Percentiles rank a stretch among this genome's conserved stretches.
Evolutionary conservation across 2,329 filamentous ascomycete species (phyloP).

Genomic region (Verticillium longisporum): DNA sequence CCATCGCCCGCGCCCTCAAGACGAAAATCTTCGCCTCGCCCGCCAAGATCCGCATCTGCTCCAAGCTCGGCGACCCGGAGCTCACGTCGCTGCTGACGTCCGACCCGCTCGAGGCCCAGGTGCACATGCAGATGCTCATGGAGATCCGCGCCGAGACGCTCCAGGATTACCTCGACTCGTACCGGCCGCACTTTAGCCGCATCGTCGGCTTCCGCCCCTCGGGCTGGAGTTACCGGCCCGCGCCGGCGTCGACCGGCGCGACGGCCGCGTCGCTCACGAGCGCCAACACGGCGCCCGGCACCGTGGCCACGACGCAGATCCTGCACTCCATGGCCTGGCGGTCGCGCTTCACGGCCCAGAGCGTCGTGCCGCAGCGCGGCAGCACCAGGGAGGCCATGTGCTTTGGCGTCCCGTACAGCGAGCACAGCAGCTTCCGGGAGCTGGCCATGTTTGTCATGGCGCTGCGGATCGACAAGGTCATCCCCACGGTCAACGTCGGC

Average conservation of each 20-base stretch:
- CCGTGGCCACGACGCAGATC: constrained; percentile 41
- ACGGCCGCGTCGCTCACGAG: constrained; percentile 41
- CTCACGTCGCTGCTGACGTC: constrained; percentile 70
- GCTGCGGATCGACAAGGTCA: constrained; percentile 77
- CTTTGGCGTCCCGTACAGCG: constrained; percentile 91
- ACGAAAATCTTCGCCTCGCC: constrained; percentile 87
- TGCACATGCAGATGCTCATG: constrained; percentile 96
- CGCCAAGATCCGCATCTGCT: constrained; percentile 76
- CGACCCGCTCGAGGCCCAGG: constrained; percentile 78
- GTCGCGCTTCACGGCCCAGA: constrained; percentile 61
- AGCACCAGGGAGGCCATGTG: constrained; percentile 77
- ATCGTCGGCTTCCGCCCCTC: constrained; percentile 88
- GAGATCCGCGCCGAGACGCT: constrained; percentile 90
- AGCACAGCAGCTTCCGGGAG: constrained; percentile 93
- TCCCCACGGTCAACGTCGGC: constrained; percentile 85
- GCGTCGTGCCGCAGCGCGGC: constrained; percentile 76
- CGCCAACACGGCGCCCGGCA: constrained; percentile 40
- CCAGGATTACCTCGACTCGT: constrained; percentile 76
- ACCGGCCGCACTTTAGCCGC: constrained; percentile 75
- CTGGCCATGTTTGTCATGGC: constrained; percentile 89
- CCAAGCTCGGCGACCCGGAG: constrained; percentile 79
- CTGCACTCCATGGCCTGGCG: constrained; percentile 64
- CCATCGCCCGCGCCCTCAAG: constrained; percentile 77
- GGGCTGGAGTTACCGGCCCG: constrained; percentile 87
- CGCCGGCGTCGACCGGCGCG: constrained; percentile 36